phyloP scores from a whole-genome alignment of 208 protist genomes.

The Leishmania tarentolae region DNA sequence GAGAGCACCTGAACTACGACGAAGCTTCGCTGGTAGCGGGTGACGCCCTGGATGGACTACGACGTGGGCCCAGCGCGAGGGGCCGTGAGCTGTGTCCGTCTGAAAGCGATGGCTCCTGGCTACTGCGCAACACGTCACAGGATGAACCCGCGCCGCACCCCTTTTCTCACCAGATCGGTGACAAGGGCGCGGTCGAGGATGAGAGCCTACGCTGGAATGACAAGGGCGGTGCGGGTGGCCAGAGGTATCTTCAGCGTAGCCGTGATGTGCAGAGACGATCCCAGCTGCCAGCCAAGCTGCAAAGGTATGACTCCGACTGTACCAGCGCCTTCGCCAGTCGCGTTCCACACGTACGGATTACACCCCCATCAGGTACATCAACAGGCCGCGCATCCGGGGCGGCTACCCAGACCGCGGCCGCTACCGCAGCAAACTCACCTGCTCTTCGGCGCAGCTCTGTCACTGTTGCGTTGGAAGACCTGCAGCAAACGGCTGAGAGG shows the following conservation, averaged over 20 bases:
- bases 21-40: conserved; percentile 20
- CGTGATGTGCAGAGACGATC: too few relatives aligned
- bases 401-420: background rate
- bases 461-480: conserved; percentile 25
- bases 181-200: background rate
- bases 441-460: conserved; percentile 35
- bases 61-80: background rate
- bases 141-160: background rate
- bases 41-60: background rate
- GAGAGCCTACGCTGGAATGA: background rate
- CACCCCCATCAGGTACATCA: background rate
- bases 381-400: background rate
- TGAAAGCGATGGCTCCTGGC: conserved; percentile 18
- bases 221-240: too few relatives aligned
- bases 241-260: too few relatives aligned
- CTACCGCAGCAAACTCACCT: background rate
- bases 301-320: conserved; percentile 11
- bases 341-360: background rate
- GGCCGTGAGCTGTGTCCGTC: background rate
- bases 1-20: background rate
- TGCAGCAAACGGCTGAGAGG: conserved; percentile 1
- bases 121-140: conserved; percentile 13
- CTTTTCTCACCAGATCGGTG: background rate
- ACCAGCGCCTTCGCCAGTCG: background rate
- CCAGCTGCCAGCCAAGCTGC: conserved; percentile 4